Percentiles rank a stretch among this genome's conserved stretches.
These are phyloP conservation scores for Penicillium nucicola DNA, from an alignment of 495 filamentous ascomycete genomes.

Conservation along the genomic window DNA sequence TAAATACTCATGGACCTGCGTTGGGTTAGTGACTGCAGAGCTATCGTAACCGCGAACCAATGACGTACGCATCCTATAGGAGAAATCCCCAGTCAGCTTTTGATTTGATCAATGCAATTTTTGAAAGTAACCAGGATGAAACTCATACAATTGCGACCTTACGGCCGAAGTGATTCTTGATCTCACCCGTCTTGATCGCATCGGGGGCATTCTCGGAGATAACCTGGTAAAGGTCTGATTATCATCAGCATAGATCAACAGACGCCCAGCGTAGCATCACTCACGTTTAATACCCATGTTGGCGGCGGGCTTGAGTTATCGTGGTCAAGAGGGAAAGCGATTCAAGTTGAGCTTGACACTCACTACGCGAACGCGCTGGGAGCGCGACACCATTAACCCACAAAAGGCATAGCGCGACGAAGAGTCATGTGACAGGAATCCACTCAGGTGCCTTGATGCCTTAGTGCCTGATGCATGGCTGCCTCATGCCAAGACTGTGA, in stretches of 20 bases:
- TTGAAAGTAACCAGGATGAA: neutral
- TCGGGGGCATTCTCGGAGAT: constrained; percentile 90
- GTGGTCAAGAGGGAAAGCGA: neutral
- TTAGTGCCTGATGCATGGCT: constrained; percentile 15
- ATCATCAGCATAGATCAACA: constrained; percentile 1
- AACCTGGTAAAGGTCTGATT: constrained; percentile 70
- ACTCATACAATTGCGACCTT: constrained; percentile 89
- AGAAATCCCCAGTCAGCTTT: neutral
- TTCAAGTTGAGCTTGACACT: neutral
- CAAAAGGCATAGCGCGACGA: constrained; percentile 19
- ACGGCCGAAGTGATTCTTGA: constrained; percentile 96
- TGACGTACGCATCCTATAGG: constrained; percentile 77
- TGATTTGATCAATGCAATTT: neutral
- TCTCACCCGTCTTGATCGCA: constrained; percentile 93
- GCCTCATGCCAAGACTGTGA: neutral
- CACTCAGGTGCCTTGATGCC: neutral
- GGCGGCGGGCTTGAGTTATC: neutral
- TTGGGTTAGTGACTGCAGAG: constrained; percentile 14
- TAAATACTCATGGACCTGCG: constrained; percentile 96
- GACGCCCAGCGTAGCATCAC: constrained; percentile 2
- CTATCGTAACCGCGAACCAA: neutral
- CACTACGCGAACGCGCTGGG: constrained; percentile 28
- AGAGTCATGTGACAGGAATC: constrained; percentile 13
- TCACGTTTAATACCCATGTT: constrained; percentile 88
- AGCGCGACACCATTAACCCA: constrained; percentile 31